phyloP scores from a whole-genome alignment of 2,329 filamentous ascomycete genomes.

The Calonectria henricotiae region DNA sequence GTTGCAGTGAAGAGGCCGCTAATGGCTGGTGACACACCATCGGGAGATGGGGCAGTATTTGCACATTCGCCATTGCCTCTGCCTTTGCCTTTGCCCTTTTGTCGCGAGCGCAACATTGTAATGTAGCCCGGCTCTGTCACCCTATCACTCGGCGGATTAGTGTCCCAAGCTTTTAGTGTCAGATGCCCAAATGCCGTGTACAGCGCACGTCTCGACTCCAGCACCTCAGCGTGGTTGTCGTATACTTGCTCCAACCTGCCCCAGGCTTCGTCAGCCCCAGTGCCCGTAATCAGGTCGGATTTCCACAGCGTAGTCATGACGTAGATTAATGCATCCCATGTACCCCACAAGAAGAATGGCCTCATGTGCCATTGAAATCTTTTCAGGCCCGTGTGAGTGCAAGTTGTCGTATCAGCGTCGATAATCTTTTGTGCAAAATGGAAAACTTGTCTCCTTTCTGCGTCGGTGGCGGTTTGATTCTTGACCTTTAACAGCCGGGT shows the following conservation, averaged over 20 bases:
- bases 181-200: constrained; percentile 53
- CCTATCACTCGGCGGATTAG: constrained; percentile 33
- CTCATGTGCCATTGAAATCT: constrained; percentile 55
- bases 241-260: constrained; percentile 50
- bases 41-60: too few relatives aligned
- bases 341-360: constrained; percentile 53
- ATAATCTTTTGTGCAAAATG: constrained; percentile 58
- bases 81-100: neutral
- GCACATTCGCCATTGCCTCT: neutral
- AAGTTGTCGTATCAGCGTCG: constrained; percentile 56
- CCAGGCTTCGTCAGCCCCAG: constrained; percentile 49
- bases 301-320: constrained; percentile 52
- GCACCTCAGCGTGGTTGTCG: constrained; percentile 53
- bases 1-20: neutral
- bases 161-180: constrained; percentile 57
- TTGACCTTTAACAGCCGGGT: constrained; percentile 44
- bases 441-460: constrained; percentile 49
- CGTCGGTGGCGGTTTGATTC: constrained; percentile 50
- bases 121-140: constrained; percentile 48
- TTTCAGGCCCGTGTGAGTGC: constrained; percentile 46
- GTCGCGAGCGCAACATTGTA: constrained; percentile 36
- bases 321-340: constrained; percentile 56
- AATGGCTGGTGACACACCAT: constrained; percentile 21
- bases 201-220: constrained; percentile 51
- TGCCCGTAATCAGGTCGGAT: constrained; percentile 42